Conservation (phyloP, 305 asterid species). For the Rubia peregrina region DNA sequence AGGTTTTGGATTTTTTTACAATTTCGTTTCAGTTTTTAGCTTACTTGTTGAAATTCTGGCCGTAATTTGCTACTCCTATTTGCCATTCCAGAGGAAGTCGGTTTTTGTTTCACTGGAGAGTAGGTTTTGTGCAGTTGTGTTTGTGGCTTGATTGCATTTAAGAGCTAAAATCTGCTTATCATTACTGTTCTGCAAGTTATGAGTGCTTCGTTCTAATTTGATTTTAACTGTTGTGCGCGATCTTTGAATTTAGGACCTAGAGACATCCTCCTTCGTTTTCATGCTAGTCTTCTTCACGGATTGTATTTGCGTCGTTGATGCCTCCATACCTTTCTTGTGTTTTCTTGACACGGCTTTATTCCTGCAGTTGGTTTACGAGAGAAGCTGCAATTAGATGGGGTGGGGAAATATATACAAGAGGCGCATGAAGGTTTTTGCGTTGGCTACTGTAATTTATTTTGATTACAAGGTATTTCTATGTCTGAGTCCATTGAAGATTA, state of each 20-base stretch:
- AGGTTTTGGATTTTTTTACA: not conserved
- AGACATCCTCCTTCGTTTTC: too few species aligned
- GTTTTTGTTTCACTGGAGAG: too few species aligned
- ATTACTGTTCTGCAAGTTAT: not conserved
- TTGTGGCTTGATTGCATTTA: not conserved
- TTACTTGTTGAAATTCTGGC: not conserved
- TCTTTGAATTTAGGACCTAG: too few species aligned
- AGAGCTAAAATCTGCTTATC: not conserved
- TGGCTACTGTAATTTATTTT: constrained; percentile 72
- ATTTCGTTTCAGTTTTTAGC: not conserved
- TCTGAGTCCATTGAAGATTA: not conserved
- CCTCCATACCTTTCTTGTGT: not conserved
- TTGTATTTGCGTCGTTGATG: not conserved
- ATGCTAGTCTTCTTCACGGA: too few species aligned
- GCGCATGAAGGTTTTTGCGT: constrained; percentile 74
- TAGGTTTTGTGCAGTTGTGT: not conserved
- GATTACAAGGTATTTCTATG: constrained; percentile 67
- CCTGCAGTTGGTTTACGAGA: constrained; percentile 18
- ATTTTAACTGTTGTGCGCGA: too few species aligned
- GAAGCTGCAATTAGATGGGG: constrained; percentile 52
- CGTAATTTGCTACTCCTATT: not conserved
- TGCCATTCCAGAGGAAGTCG: too few species aligned
- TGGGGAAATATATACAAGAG: constrained; percentile 86
- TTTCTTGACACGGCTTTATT: constrained; percentile 13
- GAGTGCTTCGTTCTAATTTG: not conserved